Evolutionary conservation across 495 filamentous ascomycete species (phyloP).

Genomic region (Lophium mytilinum): DNA sequence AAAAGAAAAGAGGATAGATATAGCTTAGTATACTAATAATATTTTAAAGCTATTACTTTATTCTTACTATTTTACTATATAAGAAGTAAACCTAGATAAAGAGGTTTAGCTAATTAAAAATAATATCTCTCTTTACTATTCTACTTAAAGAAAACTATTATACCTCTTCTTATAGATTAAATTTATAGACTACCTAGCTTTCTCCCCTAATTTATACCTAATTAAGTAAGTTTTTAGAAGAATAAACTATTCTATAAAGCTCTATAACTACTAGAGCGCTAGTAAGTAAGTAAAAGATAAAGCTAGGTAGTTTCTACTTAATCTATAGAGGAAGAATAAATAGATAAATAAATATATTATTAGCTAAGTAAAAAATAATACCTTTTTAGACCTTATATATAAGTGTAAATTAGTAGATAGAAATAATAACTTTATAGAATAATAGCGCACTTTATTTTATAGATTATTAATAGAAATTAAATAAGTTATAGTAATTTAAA

Average conservation of each 20-base stretch:
- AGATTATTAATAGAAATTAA: too few species aligned
- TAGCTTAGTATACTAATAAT: neutral
- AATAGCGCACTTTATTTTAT: neutral
- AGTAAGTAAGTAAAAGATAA: neutral
- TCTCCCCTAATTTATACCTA: neutral
- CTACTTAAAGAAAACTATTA: neutral
- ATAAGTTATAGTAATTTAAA: too few species aligned
- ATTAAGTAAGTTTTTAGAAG: neutral
- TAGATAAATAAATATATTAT: neutral
- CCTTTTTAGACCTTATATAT: neutral
- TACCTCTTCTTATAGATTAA: neutral
- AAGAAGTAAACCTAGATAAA: neutral
- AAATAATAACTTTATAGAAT: neutral
- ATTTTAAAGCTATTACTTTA: neutral
- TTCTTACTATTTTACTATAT: neutral
- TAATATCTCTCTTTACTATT: constrained; percentile 1
- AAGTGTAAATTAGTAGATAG: neutral
- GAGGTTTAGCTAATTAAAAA: neutral
- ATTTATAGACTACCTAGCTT: neutral
- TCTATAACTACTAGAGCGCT: neutral
- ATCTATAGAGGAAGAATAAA: neutral
- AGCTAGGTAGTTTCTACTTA: neutral
- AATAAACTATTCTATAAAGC: neutral
- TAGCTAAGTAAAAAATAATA: neutral
- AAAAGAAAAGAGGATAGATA: neutral